Percentiles rank a stretch among this genome's conserved stretches.
Evolutionary conservation across 2,329 filamentous ascomycete genomes (phyloP).

Genomic region (Emergomyces africanus): DNA sequence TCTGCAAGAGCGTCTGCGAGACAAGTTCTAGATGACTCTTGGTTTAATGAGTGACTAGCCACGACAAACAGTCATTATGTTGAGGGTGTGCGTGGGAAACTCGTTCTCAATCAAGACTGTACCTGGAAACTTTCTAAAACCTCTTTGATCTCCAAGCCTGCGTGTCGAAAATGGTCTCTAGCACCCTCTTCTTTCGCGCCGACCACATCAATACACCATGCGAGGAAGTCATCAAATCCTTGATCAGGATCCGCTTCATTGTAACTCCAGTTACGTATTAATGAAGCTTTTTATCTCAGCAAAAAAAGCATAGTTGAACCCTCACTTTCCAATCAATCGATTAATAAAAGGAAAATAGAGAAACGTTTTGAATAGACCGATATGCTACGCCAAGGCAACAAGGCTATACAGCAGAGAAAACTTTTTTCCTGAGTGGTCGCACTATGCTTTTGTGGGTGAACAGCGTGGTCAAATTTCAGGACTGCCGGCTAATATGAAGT

Average conservation of each 20-base stretch:
- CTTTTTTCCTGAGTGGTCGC: background rate
- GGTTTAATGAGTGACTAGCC: conserved; percentile 8
- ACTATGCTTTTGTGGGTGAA: no score
- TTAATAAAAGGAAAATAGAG: background rate
- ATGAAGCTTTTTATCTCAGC: no score
- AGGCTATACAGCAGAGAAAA: background rate
- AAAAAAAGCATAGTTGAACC: background rate
- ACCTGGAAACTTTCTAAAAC: background rate
- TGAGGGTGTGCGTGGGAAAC: background rate
- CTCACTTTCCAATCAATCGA: background rate
- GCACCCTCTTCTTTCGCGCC: no score
- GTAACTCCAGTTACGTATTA: no score
- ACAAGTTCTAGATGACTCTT: conserved; percentile 16
- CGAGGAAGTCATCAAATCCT: no score
- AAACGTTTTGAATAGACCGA: background rate
- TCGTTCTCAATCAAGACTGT: background rate
- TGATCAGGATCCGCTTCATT: no score
- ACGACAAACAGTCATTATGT: background rate
- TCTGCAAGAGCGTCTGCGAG: conserved; percentile 16
- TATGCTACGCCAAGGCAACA: background rate
- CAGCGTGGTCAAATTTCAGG: no score
- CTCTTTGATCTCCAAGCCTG: background rate
- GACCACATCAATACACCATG: no score
- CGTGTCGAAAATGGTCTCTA: no score
- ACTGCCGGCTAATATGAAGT: no score